Conservation (phyloP, 176 grass and related monocot genomes). For the Coix lacrymajobi region DNA sequence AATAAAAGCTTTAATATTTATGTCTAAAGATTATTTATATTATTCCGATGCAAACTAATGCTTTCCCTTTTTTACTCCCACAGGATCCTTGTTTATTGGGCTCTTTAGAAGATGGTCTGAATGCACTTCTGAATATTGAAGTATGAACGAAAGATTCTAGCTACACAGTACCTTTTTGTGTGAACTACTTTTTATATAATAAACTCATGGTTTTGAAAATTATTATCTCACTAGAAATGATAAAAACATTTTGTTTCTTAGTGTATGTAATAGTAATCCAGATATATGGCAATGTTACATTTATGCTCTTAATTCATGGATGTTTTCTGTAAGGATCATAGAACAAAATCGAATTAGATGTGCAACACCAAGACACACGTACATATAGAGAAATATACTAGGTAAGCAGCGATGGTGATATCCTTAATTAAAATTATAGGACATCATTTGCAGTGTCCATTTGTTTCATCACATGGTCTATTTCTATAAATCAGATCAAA, state of each 20-base stretch:
- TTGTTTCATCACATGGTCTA: not conserved
- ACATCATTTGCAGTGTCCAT: not conserved
- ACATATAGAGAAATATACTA: not conserved
- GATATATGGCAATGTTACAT: not conserved
- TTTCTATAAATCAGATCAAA: not conserved
- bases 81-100: slow-evolving; percentile 81
- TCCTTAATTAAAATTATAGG: not conserved
- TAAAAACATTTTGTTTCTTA: not conserved
- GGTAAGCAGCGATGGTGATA: not conserved
- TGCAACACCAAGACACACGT: slow-evolving; percentile 2
- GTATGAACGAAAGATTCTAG: slow-evolving; percentile 35
- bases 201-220: slow-evolving; percentile 11
- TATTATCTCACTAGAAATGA: not conserved
- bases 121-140: slow-evolving; percentile 95
- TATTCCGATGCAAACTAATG: not conserved
- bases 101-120: slow-evolving; percentile 90
- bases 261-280: not conserved
- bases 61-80: slow-evolving; percentile 21
- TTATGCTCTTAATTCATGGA: not conserved
- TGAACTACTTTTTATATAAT: slow-evolving; percentile 2
- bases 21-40: not conserved
- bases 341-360: slow-evolving; percentile 2
- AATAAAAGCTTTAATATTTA: slow-evolving; percentile 25
- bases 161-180: not conserved
- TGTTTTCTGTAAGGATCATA: not conserved